Percentiles rank a stretch among this genome's conserved stretches.
These are phyloP conservation scores for Proliferodiscus dingleyae DNA, from an alignment of 2,329 filamentous ascomycete genomes.

Conservation along the genomic window DNA sequence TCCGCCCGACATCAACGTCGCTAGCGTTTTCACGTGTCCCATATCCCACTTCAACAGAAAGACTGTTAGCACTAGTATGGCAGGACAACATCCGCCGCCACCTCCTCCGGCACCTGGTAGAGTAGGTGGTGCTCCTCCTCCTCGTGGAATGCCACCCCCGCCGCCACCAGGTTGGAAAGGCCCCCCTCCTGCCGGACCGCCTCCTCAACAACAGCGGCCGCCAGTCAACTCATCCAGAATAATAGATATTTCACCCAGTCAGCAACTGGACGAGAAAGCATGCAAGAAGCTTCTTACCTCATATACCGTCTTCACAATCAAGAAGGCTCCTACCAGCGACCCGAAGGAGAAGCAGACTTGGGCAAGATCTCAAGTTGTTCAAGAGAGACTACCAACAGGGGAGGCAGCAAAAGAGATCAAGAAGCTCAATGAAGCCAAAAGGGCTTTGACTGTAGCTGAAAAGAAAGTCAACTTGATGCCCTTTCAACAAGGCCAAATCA, in stretches of 20 bases:
- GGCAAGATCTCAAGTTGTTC: conserved; percentile 21
- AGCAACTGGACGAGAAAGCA: conserved; percentile 18
- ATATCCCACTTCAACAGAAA: background rate
- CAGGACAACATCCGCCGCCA: conserved; percentile 11
- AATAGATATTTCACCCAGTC: conserved; percentile 20
- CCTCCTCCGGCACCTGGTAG: conserved; percentile 7
- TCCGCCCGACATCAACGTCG: conserved; percentile 7
- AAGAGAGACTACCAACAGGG: conserved; percentile 25
- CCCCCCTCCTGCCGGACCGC: background rate
- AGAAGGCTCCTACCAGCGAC: conserved; percentile 18
- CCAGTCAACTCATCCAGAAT: conserved; percentile 18
- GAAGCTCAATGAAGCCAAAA: conserved; percentile 20
- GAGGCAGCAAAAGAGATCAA: conserved; percentile 26
- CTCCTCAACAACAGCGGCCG: conserved; percentile 7
- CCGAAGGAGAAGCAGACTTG: conserved; percentile 25
- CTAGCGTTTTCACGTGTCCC: background rate
- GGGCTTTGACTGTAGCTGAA: conserved; percentile 19
- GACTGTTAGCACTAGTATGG: background rate
- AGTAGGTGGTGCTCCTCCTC: background rate
- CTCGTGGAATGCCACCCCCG: conserved; percentile 5
- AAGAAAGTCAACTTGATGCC: conserved; percentile 25
- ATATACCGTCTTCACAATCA: conserved; percentile 23
- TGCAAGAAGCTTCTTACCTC: conserved; percentile 25
- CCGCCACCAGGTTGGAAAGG: background rate
- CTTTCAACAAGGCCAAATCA: conserved; percentile 27